Conservation (phyloP, 495 filamentous ascomycete species). For the Parmelia sp. region DNA sequence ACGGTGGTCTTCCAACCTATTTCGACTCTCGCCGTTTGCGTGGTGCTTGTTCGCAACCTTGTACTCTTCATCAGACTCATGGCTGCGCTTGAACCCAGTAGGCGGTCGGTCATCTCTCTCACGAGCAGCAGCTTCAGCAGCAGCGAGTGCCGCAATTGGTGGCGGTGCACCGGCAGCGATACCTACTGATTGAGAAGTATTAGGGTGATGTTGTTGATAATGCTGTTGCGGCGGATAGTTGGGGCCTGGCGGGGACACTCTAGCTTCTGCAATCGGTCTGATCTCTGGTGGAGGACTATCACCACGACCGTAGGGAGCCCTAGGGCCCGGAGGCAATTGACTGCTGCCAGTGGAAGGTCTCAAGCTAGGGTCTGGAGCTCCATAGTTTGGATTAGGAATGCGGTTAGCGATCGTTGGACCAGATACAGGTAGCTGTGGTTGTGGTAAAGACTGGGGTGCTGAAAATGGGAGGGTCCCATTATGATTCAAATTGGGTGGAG, state of each 20-base stretch:
- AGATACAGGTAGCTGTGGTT: conserved; percentile 50
- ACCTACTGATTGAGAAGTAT: conserved; percentile 53
- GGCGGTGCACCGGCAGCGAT: conserved; percentile 75
- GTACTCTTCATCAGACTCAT: conserved; percentile 85
- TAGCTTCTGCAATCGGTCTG: conserved; percentile 77
- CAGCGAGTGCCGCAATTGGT: conserved; percentile 63
- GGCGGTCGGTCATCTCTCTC: conserved; percentile 78
- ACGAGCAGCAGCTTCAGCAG: conserved; percentile 69
- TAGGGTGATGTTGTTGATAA: conserved; percentile 66
- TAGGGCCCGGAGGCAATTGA: conserved; percentile 36
- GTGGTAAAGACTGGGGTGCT: conserved; percentile 53
- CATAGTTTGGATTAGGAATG: conserved; percentile 66
- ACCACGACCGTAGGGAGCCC: conserved; percentile 54
- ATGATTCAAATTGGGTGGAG: conserved; percentile 56
- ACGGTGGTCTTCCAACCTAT: conserved; percentile 75
- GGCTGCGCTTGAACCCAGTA: conserved; percentile 72
- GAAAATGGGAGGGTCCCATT: conserved; percentile 57
- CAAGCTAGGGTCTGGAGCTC: conserved; percentile 44
- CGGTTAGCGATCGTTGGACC: conserved; percentile 49
- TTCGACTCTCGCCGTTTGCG: conserved; percentile 78
- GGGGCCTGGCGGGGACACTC: conserved; percentile 75
- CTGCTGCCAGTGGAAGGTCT: conserved; percentile 54
- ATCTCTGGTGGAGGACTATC: conserved; percentile 79
- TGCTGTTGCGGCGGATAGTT: conserved; percentile 73
- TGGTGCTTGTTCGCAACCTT: conserved; percentile 62